phyloP scores from a whole-genome alignment of 2,329 filamentous ascomycete genomes.

The Hysterium pulicare region DNA sequence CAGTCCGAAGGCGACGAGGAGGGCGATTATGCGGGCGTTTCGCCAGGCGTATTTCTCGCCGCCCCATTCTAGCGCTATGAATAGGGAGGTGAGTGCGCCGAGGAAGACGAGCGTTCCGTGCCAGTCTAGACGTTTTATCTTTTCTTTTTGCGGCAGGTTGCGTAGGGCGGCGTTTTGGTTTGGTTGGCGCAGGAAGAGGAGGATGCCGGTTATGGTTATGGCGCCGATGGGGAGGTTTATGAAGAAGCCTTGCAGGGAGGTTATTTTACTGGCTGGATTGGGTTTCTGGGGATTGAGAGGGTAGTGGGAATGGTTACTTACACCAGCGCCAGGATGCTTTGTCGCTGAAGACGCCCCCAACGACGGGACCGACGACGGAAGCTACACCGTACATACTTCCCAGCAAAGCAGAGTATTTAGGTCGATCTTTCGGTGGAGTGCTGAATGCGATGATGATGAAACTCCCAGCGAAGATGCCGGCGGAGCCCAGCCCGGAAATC shows the following conservation, averaged over 20 bases:
- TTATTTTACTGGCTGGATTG: too few relatives aligned
- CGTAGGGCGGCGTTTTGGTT: constrained; percentile 17
- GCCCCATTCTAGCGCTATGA: constrained; percentile 47
- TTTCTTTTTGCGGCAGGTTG: constrained; percentile 23
- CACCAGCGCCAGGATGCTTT: constrained; percentile 35
- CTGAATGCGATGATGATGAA: constrained; percentile 42
- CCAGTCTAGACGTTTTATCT: constrained; percentile 42
- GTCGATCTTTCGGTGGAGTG: constrained; percentile 38
- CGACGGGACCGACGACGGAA: constrained; percentile 34
- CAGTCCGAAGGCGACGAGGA: constrained; percentile 39
- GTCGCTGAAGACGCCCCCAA: constrained; percentile 39
- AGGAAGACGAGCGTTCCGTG: constrained; percentile 39
- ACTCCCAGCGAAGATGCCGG: constrained; percentile 27
- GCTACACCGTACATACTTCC: constrained; percentile 32
- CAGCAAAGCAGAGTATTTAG: constrained; percentile 33
- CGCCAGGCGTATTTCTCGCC: constrained; percentile 18
- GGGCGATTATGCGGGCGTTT: constrained; percentile 39
- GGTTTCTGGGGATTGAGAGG: background rate
- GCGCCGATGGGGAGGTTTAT: constrained; percentile 45
- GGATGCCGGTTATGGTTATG: constrained; percentile 30
- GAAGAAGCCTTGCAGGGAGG: too few relatives aligned
- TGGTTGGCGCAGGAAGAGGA: constrained; percentile 37
- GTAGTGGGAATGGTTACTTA: background rate
- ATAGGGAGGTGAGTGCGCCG: constrained; percentile 35
- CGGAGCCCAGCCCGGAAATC: constrained; percentile 32